A percentile compares a stretch with the other conserved stretches of the same genome.
phyloP scores from a whole-genome alignment of 768 basidiomycete species.

The Leccinellum luteum region DNA sequence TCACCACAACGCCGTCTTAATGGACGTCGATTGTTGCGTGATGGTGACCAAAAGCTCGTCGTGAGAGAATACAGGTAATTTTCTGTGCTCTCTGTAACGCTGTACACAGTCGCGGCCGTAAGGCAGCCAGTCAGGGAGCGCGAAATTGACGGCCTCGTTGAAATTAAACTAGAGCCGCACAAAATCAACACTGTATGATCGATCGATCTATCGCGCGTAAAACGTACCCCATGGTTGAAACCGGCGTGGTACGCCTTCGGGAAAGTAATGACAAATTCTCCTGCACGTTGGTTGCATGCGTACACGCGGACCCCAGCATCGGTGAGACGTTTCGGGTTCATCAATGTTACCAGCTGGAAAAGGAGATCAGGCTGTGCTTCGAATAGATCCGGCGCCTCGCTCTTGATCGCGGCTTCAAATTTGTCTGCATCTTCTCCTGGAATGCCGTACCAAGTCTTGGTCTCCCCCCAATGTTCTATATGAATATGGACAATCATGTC shows the following conservation, averaged over 20 bases:
- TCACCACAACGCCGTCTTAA: conserved; percentile 91
- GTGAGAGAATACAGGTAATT: conserved; percentile 96
- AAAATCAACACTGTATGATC: conserved; percentile 24
- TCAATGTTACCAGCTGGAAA: conserved; percentile 95
- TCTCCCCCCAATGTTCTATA: conserved; percentile 97
- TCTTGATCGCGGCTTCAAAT: conserved; percentile 93
- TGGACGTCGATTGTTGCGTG: conserved; percentile 89
- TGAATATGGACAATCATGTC: conserved; percentile 26
- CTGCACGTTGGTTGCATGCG: conserved; percentile 94
- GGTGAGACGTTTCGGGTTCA: conserved; percentile 87
- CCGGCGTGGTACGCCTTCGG: conserved; percentile 98
- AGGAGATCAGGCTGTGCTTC: conserved; percentile 96
- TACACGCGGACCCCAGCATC: conserved; percentile 90
- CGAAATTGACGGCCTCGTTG: conserved; percentile 99
- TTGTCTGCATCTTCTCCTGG: conserved; percentile 94
- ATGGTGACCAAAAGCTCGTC: conserved; percentile 97
- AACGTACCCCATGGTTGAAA: conserved; percentile 94
- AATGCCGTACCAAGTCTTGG: conserved; percentile 99
- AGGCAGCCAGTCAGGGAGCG: conserved; percentile 91
- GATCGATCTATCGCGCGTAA: conserved; percentile 25
- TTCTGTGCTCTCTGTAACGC: conserved; percentile 86
- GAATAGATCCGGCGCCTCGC: conserved; percentile 96
- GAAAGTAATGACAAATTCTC: conserved; percentile 97
- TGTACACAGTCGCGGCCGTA: conserved; percentile 85
- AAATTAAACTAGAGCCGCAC: conserved; percentile 76